Base-by-base conservation (phyloP, 225 moss, liverwort and hornwort species). In the Straminergon stramineum region DNA sequence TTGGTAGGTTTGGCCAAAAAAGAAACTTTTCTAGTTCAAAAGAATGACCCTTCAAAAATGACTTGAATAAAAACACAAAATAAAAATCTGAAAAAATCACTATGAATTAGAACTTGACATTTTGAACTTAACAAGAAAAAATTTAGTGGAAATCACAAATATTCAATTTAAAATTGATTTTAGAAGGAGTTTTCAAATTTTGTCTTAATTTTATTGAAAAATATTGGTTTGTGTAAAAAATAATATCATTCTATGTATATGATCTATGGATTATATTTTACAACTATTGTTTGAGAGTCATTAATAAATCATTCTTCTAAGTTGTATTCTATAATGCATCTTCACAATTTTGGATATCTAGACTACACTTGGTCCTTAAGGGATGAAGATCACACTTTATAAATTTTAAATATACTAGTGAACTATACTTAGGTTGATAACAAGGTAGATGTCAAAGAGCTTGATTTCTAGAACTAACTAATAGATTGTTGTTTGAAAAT, bases 11-110 rank as follows among this genome's bases (percentile, higher is more conserved):
- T 58, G 3, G 6, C 10, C 11, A 26, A 58, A 39, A 80, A 39
- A 17, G 11, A 9, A n/a, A n/a, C 1, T 7, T 58, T 17, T 9
- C 2, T 10, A 4, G 4, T 24, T 15, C 4, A 3, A 22, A 53
- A 75, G 22, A 35, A 77, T 8, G 13, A 34, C 2, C 39, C 24
- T 71, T 45, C 0, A 17, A 30, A 17, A 74, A 74, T 1, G 1
- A 45, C 45, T 43, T 74, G 6, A 73, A 43, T 43, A 27, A 43
- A 73, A 73, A 16, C 1, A 9, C 16, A 27, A 24, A 73, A 78
- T 37, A 32, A 37, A 22, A 57, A 57, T n/a, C 17, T 16, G 10
- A 4, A 17, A 57, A 37, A n/a, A 56, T 17, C 4, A 57, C 6
- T 57, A 26, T 10, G 0, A 57, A 57, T 16, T 57, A 10, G 7